Percentiles rank a stretch among this genome's conserved stretches.
phyloP scores from a whole-genome alignment of 495 filamentous ascomycete species.

The Penicillium ochrochloron region DNA sequence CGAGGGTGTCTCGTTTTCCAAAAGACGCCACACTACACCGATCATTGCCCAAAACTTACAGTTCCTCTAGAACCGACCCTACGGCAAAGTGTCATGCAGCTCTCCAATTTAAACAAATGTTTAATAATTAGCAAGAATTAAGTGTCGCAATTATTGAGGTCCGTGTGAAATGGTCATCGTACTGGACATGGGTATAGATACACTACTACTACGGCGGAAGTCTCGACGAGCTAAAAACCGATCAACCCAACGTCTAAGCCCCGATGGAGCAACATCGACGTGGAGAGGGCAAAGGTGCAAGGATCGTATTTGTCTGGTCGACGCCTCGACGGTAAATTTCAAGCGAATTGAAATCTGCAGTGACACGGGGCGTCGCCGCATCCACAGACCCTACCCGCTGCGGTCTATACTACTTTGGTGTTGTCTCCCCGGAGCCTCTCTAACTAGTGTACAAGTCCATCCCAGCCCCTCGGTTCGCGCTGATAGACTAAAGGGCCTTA shows the following conservation, averaged over 20 bases:
- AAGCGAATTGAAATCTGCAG: slow-evolving; percentile 4
- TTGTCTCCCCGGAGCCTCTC: slow-evolving; percentile 14
- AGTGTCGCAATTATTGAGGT: neutral
- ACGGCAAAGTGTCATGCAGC: neutral
- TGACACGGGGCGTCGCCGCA: slow-evolving; percentile 1
- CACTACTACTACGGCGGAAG: neutral
- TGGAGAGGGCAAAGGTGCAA: neutral
- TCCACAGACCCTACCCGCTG: slow-evolving; percentile 12
- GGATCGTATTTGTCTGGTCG: neutral
- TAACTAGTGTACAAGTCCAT: neutral
- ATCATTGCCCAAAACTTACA: slow-evolving; percentile 12
- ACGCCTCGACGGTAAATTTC: slow-evolving; percentile 4
- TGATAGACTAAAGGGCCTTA: neutral
- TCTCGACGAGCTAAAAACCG: neutral
- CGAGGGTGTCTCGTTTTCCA: neutral
- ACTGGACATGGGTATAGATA: neutral
- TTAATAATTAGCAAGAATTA: neutral
- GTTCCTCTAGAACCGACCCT: neutral
- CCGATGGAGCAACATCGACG: neutral
- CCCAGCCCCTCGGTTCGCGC: slow-evolving; percentile 1
- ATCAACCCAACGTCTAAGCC: slow-evolving; percentile 1
- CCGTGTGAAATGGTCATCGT: neutral
- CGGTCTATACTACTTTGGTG: slow-evolving; percentile 13
- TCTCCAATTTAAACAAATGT: neutral
- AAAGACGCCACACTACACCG: slow-evolving; percentile 8